Evolutionary conservation across 2,329 filamentous ascomycete species (phyloP), one percentile per base, ranked within the genome.

Genomic region (Zymoseptoria ardabiliae): DNA sequence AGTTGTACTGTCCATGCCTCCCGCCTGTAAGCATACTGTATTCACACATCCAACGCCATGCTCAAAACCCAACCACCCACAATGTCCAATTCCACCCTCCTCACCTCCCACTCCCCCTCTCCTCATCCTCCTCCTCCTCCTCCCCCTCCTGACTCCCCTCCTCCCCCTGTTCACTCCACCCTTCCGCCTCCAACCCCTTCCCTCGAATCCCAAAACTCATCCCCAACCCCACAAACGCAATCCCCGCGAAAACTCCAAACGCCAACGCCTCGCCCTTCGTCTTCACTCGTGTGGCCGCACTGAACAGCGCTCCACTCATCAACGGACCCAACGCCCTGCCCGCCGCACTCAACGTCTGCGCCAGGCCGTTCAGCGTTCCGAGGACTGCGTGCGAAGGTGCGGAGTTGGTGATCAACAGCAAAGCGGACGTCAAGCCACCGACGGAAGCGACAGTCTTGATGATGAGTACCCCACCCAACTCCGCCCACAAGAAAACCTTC

Each of bases 341-440:
- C 0, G 90, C 90, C 0, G 94, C 94, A 0, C 91, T 96, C 0
- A 99, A 84, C 0, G 91, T 96, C 74, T 99, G 94, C 0, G 94
- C 94, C 30, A 97, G 82, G 9, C 94, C 94, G 70, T 99, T 97
- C 23, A 99, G 81, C 0, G 90, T 91, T 2, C 94, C 94, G 0
- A 99, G 82, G 0, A 90, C 91, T 4, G 88, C 86, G 72, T 93
- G 84, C 7, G 92, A 91, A 0, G 91, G 90, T 0, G 91, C 90
- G 0, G 90, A 95, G 69, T 99, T 99, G 45, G 91, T 97, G 65
- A 99, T 92, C 73, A 99, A 76, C 17, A 95, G 80, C 75, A 97
- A 84, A 3, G 93, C 91, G 71, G 91, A 94, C 2, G 92, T 96
- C 61, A 99, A 73, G 0, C 93, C 93, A 7, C 91, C 91, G 0